Conservation (phyloP, 164 flowering plant genomes). For the Cinnamomum micranthum region DNA sequence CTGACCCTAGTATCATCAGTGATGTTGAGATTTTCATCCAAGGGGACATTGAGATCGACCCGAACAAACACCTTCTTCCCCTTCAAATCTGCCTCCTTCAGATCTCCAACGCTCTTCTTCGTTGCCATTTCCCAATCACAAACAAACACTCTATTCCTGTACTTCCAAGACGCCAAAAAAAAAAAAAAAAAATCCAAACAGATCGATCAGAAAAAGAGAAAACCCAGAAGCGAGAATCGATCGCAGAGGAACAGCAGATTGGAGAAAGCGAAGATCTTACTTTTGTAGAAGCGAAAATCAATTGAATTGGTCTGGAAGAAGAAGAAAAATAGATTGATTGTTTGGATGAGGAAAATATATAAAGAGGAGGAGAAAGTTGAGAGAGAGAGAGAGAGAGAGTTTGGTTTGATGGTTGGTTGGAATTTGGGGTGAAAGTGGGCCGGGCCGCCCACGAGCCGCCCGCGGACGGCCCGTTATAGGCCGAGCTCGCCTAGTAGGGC, state of each 20-base stretch:
- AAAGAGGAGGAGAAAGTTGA: too few species aligned
- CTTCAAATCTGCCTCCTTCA: conserved; percentile 55
- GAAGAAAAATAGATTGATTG: too few species aligned
- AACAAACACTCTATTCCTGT: not conserved
- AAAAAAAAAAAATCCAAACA: too few species aligned
- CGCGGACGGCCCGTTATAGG: too few species aligned
- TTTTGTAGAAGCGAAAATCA: not conserved
- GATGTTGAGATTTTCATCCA: conserved; percentile 64
- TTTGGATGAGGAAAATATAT: too few species aligned
- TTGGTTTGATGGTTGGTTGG: too few species aligned
- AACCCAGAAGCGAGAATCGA: too few species aligned
- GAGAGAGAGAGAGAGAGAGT: too few species aligned
- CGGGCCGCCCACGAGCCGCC: too few species aligned
- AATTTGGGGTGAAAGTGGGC: too few species aligned
- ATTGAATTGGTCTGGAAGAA: too few species aligned
- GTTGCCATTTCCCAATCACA: conserved; percentile 7
- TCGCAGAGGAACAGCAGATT: not conserved
- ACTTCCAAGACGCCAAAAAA: not conserved
- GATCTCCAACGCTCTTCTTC: conserved; percentile 79
- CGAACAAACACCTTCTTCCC: conserved; percentile 80
- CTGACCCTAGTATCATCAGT: conserved; percentile 75
- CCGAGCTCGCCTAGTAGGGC: too few species aligned
- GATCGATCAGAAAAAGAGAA: not conserved
- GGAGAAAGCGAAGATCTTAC: not conserved
- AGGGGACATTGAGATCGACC: conserved; percentile 74